Percentiles rank a stretch among this genome's conserved stretches.
These are phyloP conservation scores for Eucalyptus urophylla DNA, from an alignment of 345 rosid species.

Conservation along the genomic window DNA sequence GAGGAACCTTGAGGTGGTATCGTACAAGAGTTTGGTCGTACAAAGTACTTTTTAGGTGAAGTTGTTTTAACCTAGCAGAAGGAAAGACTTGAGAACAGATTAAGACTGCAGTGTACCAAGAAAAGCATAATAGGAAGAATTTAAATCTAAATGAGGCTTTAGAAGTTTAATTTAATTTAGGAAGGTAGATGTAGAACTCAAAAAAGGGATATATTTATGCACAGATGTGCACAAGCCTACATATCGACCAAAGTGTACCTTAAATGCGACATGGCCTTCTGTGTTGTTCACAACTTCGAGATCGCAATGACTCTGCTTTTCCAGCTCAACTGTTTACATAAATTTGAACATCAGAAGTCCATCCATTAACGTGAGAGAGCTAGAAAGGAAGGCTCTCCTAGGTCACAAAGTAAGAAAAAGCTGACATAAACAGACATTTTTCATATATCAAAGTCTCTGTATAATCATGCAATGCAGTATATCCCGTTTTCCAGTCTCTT, in stretches of 20 bases:
- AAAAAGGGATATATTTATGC: not conserved
- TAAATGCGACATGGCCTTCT: constrained; percentile 70
- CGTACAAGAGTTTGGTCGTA: constrained; percentile 85
- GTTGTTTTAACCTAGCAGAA: constrained; percentile 81
- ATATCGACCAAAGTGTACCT: constrained; percentile 19
- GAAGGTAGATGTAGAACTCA: not conserved
- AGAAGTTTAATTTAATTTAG: not conserved
- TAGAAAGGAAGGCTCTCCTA: not conserved
- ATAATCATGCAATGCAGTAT: not conserved
- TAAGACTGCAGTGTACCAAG: not conserved
- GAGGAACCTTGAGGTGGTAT: constrained; percentile 75
- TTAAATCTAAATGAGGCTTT: not conserved
- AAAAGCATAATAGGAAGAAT: not conserved
- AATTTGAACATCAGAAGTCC: not conserved
- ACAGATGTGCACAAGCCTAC: not conserved
- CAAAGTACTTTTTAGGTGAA: constrained; percentile 95
- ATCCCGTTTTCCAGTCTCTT: not conserved
- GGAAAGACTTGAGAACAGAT: not conserved
- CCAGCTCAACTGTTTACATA: constrained; percentile 48
- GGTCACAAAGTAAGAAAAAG: not conserved
- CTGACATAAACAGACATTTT: not conserved
- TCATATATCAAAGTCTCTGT: not conserved
- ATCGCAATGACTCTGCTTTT: constrained; percentile 57
- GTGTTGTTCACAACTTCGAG: constrained; percentile 67
- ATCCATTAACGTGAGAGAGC: not conserved